Base-by-base conservation (phyloP, 345 rosid genomes). In the Trapa incisa region DNA sequence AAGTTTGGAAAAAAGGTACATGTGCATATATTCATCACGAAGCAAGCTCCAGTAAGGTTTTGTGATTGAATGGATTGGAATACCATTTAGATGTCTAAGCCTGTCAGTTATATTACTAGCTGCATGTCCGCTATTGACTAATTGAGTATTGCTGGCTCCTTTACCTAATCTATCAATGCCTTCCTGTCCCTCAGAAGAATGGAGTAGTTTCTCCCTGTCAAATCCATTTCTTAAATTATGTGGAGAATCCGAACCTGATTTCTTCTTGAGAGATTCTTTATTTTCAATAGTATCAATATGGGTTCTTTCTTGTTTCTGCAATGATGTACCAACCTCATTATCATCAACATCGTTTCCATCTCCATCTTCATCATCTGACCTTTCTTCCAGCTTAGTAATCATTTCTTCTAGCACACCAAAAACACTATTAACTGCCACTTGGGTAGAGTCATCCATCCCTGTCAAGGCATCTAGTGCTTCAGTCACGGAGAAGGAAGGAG, bases 381-480 rank as follows among this genome's bases (percentile, higher is more conserved):
- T 88, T 73, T 86, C 92, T 75, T 80, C 92, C 14, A 84, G 69
- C 76, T 87, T 91, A 71, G 87, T 47, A 71, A 94, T 88, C 89
- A 94, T 84, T 68, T 86, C 79, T 80, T 94, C 99, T 47, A 94
- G 79, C 65, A 90, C 99, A 71, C 96, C 97, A 56, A 88, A 90
- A 72, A 90, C 97, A 75, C 87, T 94, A 68, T 94, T 93, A 69
- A 93, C 97, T 72, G 98, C 98, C 67, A 88, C 85, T 77, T 90
- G 98, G 43, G 97, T 90, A 70, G 97, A 84, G 80, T 93, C 97
- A 83, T 93, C 96, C 77, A 93, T 86, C 72, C 91, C 97, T 42
- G 97, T 79, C 70, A 88, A 78, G 68, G 98, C 91, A 80, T 88
- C 94, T 38, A 93, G 78, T 71, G 98, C 97, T 77, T 87, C 83